phyloP scores from a whole-genome alignment of 73 alveolate genomes.

The Paramecium octaurelia region DNA sequence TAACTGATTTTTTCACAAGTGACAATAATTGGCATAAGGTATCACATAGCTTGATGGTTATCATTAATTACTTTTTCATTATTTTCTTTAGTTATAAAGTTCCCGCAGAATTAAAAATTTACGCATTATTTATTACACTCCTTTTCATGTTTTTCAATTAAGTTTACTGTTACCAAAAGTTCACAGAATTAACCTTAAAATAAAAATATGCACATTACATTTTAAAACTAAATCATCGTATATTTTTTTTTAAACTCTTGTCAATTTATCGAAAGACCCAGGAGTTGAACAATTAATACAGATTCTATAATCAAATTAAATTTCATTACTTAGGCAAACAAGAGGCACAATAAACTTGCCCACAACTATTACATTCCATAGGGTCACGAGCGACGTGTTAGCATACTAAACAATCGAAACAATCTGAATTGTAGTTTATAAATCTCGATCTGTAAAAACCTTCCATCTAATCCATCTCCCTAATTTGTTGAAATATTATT shows the following conservation, averaged over 20 bases:
- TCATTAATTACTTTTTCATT: neutral
- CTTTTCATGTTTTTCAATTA: neutral
- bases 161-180: neutral
- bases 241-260: neutral
- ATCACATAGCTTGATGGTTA: neutral
- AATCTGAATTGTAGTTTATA: neutral
- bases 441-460: slow-evolving; percentile 10
- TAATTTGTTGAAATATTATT: slow-evolving; percentile 26
- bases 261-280: neutral
- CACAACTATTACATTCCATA: neutral
- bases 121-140: neutral
- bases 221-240: slow-evolving; percentile 24
- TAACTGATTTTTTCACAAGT: neutral
- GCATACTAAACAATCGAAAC: slow-evolving; percentile 11
- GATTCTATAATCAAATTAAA: neutral
- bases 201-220: neutral
- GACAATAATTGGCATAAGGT: neutral
- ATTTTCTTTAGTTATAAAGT: neutral
- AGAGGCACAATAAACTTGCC: neutral
- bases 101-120: neutral
- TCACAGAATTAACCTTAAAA: neutral
- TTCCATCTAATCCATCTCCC: neutral
- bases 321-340: neutral
- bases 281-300: neutral
- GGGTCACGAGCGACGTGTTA: neutral